These are phyloP conservation scores for Blastobotrys mokoenaii DNA, from an alignment of 805 yeast species.

Conservation along the genomic window DNA sequence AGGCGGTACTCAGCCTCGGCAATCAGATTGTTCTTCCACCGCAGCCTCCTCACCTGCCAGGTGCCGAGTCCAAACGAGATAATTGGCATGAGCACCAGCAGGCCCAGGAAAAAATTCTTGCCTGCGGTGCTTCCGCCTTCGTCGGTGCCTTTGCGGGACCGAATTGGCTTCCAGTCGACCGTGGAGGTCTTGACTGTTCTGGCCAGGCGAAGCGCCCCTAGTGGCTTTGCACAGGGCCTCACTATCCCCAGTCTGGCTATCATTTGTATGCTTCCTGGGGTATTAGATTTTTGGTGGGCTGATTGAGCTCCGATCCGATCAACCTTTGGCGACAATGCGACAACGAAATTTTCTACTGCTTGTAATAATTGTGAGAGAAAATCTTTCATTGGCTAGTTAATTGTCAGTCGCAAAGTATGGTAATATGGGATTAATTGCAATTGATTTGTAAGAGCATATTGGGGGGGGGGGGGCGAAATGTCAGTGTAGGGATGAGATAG, in stretches of 20 bases:
- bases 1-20: slow-evolving; percentile 76
- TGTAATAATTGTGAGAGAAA: no score
- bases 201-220: neutral
- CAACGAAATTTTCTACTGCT: no score
- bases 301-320: neutral
- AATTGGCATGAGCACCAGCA: slow-evolving; percentile 67
- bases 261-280: neutral
- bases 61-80: slow-evolving; percentile 79
- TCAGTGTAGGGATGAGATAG: no score
- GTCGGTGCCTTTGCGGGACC: slow-evolving; percentile 28
- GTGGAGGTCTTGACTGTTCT: slow-evolving; percentile 17
- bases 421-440: no score
- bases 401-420: no score
- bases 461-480: no score
- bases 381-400: no score
- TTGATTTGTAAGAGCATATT: no score
- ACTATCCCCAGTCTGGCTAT: neutral
- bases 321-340: no score
- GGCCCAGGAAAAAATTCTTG: slow-evolving; percentile 30
- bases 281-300: neutral
- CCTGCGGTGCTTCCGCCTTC: slow-evolving; percentile 7
- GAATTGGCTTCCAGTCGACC: slow-evolving; percentile 80
- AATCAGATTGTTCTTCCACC: slow-evolving; percentile 82
- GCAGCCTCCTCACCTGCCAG: slow-evolving; percentile 82
- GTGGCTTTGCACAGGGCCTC: neutral